Evolutionary conservation across 768 basidiomycete genomes (phyloP).

Genomic region (Tulasnella sp.): DNA sequence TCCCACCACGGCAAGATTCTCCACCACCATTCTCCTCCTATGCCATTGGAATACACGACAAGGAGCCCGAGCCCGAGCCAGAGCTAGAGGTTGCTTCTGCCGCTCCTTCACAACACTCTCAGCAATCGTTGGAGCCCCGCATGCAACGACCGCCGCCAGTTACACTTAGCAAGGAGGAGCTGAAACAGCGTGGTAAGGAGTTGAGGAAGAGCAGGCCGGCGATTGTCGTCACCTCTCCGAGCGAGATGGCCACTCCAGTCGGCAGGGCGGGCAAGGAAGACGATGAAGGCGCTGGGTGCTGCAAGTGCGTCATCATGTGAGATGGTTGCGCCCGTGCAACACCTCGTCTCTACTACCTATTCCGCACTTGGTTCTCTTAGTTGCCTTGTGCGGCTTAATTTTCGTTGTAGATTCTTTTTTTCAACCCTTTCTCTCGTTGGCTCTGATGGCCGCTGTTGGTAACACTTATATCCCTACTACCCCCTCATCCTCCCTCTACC

Average conservation of each 20-base stretch:
- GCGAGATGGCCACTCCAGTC: conserved; percentile 18
- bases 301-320: conserved; percentile 82
- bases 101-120: background rate
- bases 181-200: conserved; percentile 29
- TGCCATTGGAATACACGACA: conserved; percentile 31
- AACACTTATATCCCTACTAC: conserved; percentile 2
- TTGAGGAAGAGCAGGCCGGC: conserved; percentile 29
- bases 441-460: conserved; percentile 2
- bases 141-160: conserved; percentile 24
- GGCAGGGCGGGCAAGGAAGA: conserved; percentile 42
- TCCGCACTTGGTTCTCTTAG: background rate
- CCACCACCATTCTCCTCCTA: conserved; percentile 67
- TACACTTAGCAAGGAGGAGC: background rate
- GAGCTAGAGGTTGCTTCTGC: conserved; percentile 33
- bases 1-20: conserved; percentile 38
- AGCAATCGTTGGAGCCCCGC: conserved; percentile 26
- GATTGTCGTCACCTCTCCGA: conserved; percentile 29
- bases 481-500: conserved; percentile 2
- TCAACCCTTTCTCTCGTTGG: conserved; percentile 18
- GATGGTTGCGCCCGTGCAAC: background rate
- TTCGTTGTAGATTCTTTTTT: conserved; percentile 14
- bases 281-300: conserved; percentile 56
- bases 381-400: background rate
- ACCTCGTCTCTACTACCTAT: conserved; percentile 36
- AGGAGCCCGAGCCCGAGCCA: conserved; percentile 28